Evolutionary conservation across 108 stramenopile species (phyloP).

Genomic region (Cyclotella baltica): DNA sequence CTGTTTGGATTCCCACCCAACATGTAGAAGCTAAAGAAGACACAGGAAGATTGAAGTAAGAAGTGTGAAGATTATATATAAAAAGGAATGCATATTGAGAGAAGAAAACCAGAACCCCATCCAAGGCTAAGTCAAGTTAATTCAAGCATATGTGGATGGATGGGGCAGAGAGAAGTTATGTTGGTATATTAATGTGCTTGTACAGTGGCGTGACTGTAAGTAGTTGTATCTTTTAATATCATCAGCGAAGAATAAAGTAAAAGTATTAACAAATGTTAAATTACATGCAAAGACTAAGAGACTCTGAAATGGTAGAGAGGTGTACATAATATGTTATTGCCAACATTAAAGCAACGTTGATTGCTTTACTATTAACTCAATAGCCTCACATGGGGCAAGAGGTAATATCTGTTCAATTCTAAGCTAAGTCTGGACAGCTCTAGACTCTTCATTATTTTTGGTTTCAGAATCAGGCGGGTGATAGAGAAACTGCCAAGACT

Average conservation of each 20-base stretch:
- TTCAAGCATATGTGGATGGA: background rate
- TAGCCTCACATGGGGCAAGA: too few relatives aligned
- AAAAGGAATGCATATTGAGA: conserved; percentile 18
- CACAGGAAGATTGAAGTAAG: background rate
- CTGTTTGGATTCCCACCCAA: conserved; percentile 7
- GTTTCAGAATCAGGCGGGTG: too few relatives aligned
- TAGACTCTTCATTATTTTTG: too few relatives aligned
- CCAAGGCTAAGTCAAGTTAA: background rate
- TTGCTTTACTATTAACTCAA: too few relatives aligned
- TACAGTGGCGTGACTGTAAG: conserved; percentile 20
- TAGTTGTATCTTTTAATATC: conserved; percentile 5
- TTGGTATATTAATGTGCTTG: conserved; percentile 15
- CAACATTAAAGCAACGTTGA: too few relatives aligned
- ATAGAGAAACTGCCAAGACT: too few relatives aligned
- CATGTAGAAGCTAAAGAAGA: conserved; percentile 20
- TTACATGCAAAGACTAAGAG: background rate
- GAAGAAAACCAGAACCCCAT: background rate
- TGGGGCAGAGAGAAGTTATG: conserved; percentile 1
- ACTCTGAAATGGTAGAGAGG: too few relatives aligned
- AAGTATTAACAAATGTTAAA: conserved; percentile 1
- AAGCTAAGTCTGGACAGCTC: too few relatives aligned
- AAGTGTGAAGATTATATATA: background rate
- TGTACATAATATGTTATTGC: too few relatives aligned
- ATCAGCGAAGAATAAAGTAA: background rate
- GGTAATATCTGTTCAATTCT: too few relatives aligned